Percentiles rank a stretch among this genome's conserved stretches.
Evolutionary conservation across 2,329 filamentous ascomycete species (phyloP).

Genomic region (Zalaria obscura): DNA sequence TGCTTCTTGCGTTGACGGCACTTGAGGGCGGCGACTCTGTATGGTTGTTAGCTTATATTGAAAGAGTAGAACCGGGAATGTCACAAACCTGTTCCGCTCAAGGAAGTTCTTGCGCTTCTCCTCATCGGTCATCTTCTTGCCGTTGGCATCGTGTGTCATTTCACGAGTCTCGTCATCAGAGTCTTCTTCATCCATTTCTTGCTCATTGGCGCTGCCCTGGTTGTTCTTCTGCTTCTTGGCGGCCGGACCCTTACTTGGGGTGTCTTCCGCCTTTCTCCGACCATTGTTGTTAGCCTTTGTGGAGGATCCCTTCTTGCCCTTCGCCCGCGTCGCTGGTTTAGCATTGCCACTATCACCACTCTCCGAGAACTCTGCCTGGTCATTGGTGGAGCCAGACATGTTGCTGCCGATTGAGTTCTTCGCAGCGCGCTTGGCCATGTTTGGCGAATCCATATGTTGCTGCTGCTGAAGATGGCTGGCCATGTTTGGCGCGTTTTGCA

Average conservation of each 20-base stretch:
- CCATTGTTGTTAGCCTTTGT: constrained; percentile 43
- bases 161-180: constrained; percentile 33
- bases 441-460: constrained; percentile 10
- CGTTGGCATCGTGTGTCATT: constrained; percentile 19
- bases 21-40: constrained; percentile 85
- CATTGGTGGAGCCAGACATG: constrained; percentile 29
- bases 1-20: constrained; percentile 98
- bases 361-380: constrained; percentile 56
- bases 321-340: constrained; percentile 51
- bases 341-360: constrained; percentile 49
- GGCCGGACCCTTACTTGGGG: constrained; percentile 46
- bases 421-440: constrained; percentile 21
- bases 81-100: constrained; percentile 76
- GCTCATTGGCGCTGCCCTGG: constrained; percentile 32
- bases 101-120: constrained; percentile 98
- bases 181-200: constrained; percentile 38
- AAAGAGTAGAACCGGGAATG: neutral
- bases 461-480: constrained; percentile 26
- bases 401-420: constrained; percentile 47
- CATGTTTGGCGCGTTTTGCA: constrained; percentile 26
- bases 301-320: constrained; percentile 51
- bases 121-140: constrained; percentile 90
- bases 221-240: constrained; percentile 61
- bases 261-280: constrained; percentile 67
- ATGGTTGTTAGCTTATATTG: constrained; percentile 12